Evolutionary conservation across 163 green algal species (phyloP).

Genomic region (Scenedesmus sp.): DNA sequence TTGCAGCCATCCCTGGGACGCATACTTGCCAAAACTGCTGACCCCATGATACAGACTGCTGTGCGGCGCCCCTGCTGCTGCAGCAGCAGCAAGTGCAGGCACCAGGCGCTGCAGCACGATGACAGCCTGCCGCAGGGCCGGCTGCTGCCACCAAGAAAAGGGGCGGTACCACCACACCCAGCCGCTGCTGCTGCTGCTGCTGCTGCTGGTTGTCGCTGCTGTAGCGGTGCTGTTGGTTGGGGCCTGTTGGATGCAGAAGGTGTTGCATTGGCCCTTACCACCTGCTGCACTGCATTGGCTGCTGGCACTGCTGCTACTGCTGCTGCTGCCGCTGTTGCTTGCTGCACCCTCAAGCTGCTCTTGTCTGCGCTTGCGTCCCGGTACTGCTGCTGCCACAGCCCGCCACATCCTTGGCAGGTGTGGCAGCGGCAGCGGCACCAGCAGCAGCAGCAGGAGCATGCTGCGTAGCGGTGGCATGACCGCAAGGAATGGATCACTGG

Average conservation of each 20-base stretch:
- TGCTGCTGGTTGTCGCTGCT: too few relatives aligned
- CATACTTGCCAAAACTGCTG: not conserved
- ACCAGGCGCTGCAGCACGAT: not conserved
- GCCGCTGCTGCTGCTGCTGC: not conserved
- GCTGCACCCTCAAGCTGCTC: not conserved
- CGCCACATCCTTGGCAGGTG: not conserved
- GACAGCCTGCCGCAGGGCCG: not conserved
- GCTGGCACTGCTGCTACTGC: not conserved
- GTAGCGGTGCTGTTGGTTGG: not conserved
- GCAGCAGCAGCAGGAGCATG: not conserved
- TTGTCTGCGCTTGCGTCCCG: not conserved
- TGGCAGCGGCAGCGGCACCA: not conserved
- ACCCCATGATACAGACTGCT: not conserved
- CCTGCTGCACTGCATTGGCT: not conserved
- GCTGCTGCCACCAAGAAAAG: not conserved
- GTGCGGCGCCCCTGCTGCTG: not conserved
- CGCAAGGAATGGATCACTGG: not conserved
- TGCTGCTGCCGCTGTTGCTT: constrained; percentile 8
- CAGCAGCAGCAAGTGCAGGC: not conserved
- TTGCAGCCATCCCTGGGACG: not conserved
- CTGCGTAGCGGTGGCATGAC: not conserved
- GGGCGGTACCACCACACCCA: constrained; percentile 7
- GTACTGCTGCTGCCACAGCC: not conserved
- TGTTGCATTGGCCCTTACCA: not conserved
- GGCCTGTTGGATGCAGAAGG: too few relatives aligned